A percentile compares a stretch with the other conserved stretches of the same genome.
These are phyloP conservation scores for Aspergillus sp. DNA, from an alignment of 2,329 filamentous ascomycete species.

Conservation along the genomic window DNA sequence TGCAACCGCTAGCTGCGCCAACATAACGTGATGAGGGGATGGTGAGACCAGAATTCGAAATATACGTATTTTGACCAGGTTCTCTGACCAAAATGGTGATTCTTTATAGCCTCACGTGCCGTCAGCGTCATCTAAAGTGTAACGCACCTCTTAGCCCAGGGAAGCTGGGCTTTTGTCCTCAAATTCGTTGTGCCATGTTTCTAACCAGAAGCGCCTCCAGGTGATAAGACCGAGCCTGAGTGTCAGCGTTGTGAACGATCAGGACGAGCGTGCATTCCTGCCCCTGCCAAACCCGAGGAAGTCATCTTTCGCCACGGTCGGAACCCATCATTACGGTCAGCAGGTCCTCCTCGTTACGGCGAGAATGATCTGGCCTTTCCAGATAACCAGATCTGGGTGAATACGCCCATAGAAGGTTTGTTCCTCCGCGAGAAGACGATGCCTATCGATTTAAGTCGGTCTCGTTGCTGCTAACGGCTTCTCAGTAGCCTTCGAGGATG, in stretches of 20 bases:
- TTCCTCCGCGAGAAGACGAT: neutral
- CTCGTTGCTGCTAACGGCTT: slow-evolving; percentile 4
- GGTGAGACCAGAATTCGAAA: slow-evolving; percentile 21
- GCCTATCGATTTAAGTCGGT: neutral
- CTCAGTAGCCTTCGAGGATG: slow-evolving; percentile 34
- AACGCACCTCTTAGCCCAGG: slow-evolving; percentile 2
- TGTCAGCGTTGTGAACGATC: slow-evolving; percentile 36
- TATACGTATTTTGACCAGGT: neutral
- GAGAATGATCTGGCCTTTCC: slow-evolving; percentile 34
- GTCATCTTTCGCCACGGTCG: slow-evolving; percentile 36
- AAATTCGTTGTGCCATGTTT: neutral
- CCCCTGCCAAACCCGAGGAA: slow-evolving; percentile 32
- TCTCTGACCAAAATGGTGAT: neutral
- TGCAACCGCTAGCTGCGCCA: slow-evolving; percentile 13
- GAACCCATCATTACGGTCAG: slow-evolving; percentile 32
- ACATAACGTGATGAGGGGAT: slow-evolving; percentile 38
- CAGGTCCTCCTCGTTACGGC: slow-evolving; percentile 33
- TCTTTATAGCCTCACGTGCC: slow-evolving; percentile 31
- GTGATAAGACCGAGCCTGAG: slow-evolving; percentile 34
- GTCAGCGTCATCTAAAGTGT: slow-evolving; percentile 40
- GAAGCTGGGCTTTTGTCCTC: neutral
- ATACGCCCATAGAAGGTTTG: slow-evolving; percentile 28
- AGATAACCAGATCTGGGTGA: slow-evolving; percentile 31
- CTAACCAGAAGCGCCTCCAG: slow-evolving; percentile 15
- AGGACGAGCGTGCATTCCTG: slow-evolving; percentile 33